Conservation (phyloP, 257 asterid genomes). For the Mentha longifolia region DNA sequence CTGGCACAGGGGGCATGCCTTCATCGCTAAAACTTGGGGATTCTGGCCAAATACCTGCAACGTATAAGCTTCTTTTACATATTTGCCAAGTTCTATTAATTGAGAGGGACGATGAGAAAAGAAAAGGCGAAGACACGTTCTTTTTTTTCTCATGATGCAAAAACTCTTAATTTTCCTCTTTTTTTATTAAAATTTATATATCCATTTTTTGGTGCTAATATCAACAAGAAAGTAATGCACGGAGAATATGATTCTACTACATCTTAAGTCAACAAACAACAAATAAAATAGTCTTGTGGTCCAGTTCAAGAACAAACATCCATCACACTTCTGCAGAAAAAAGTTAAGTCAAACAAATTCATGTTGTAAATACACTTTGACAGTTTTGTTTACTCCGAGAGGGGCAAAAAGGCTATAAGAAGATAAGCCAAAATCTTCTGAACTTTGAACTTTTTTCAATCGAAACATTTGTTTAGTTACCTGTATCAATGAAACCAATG, state of each 20-base stretch:
- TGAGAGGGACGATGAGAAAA: conserved; percentile 1
- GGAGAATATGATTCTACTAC: conserved; percentile 19
- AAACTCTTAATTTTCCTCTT: neutral
- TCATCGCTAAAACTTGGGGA: conserved; percentile 81
- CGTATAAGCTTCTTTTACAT: conserved; percentile 15
- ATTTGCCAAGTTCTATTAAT: conserved; percentile 18
- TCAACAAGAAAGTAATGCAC: conserved; percentile 17
- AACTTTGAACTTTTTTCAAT: too few species aligned
- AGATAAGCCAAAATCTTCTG: too few species aligned
- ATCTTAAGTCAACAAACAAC: neutral
- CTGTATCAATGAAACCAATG: conserved; percentile 95
- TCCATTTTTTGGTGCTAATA: neutral
- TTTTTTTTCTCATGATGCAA: neutral
- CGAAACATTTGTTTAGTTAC: conserved; percentile 39
- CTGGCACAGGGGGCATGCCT: conserved; percentile 88
- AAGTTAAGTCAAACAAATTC: neutral
- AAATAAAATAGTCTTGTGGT: neutral
- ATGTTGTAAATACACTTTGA: neutral
- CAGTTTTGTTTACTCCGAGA: too few species aligned
- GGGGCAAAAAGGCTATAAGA: too few species aligned
- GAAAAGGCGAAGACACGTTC: conserved; percentile 11
- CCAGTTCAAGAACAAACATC: neutral
- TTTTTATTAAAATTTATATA: neutral
- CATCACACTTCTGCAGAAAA: neutral
- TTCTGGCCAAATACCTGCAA: conserved; percentile 95